Base-by-base conservation (phyloP, 208 protist genomes). In the Acanthamoeba healyi region DNA sequence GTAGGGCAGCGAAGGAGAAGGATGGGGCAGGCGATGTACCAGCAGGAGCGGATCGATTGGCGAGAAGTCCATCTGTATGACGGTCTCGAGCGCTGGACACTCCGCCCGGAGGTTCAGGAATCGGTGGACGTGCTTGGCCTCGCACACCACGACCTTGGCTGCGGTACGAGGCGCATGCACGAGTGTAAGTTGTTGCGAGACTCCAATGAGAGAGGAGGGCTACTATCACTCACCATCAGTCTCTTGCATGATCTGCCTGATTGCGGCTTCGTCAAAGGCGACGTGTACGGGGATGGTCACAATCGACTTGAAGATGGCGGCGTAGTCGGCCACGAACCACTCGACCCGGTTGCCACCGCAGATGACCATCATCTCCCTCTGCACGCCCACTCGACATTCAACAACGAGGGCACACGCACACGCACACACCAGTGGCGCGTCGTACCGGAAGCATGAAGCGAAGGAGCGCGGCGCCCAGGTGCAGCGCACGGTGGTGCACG, bases 311-410 rank as follows among this genome's bases (percentile, higher is more conserved):
- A 77, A 77, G 67, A 77, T 77, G 38, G 67, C 67, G 2, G 67
- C 67, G 29, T 77, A 77, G 67, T 77, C 67, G 15, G 67, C 67
- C 29, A 77, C 67, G 67, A 77, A 77, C 67, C 67, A 77, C 38
- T 77, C 67, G 17, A 44, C 19, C 0, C 67, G 67, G n/a, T 77
- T 77, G 1, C 67, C 67, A 36, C 67, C 67, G 67, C 67, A 77
- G 29, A 77, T 77, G 67, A 77, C 22, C 67, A 77, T 77, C 67
- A 77, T 77, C 19, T 77, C 67, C 67, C 67, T 77, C 67, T 77
- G 63, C n/a, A n/a, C n/a, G n/a, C n/a, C n/a, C n/a, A n/a, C n/a
- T 72, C 29, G 34, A 36, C 29, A 40, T 10, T 65, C 24, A 65
- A 12, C n/a, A 34, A 17, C 1, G 10, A 17, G 32, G 26, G 58